Base-by-base conservation (phyloP, 345 rosid genomes). In the Melastoma malabathricum region DNA sequence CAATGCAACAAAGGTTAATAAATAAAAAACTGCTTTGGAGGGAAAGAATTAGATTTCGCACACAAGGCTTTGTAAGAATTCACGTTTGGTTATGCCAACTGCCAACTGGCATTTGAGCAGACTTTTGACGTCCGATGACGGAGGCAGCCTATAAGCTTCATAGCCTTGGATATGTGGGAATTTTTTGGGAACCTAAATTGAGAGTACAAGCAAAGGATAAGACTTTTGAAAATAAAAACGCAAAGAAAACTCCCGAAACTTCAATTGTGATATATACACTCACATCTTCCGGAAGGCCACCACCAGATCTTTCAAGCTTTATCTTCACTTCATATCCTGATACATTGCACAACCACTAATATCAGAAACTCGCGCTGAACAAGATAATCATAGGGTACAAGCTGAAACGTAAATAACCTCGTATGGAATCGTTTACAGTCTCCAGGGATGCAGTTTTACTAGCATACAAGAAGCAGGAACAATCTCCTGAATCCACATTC, bases 91-190 rank as follows among this genome's bases (percentile, higher is more conserved):
- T 57, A 75, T 55, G 25, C 81, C 86, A 72, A 82, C 70, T 44
- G 75, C 94, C 60, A 90, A 59, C 56, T 92, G 96, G 77, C 79
- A 70, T 75, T 86, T 87, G 53, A 92, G 72, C 43, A 86, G 82
- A 50, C 46, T 68, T 66, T 59, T 68, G 29, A 51, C 64, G 70
- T 80, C 89, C 59, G 72, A 53, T 58, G 54, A 55, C 44, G 68
- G 47, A 59, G 87, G 85, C 65, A 80, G 72, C 68, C 72, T 76
- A 63, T 76, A 84, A 59, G 84, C 67, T 62, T 50, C 73, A 62
- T 75, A 90, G 54, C 61, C 78, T 63, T 44, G 63, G 65, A 90
- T 86, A 59, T 84, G 89, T 52, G 96, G 96, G 72, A 90, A 86
- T 66, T 84, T 92, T 60, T 73, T 79, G 48, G 69, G 61, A 58